phyloP scores from a whole-genome alignment of 192 early-diverging fungal genomes.

The Dimargaris cristalligena region DNA sequence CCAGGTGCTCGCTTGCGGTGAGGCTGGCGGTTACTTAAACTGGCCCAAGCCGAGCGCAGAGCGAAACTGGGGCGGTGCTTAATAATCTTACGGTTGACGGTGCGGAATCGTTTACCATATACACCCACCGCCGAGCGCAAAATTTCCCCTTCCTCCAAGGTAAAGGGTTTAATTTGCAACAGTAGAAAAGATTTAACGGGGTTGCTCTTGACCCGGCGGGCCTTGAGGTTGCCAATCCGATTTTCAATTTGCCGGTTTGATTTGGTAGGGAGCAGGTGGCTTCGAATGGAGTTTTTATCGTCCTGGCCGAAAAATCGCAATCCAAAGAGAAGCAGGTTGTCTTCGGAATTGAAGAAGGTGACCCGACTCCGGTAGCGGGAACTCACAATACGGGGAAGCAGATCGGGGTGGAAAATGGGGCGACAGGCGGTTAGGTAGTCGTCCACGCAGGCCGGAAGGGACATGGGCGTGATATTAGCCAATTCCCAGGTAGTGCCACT shows the following conservation, averaged over 20 bases:
- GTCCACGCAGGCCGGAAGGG: neutral
- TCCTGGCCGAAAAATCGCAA: constrained; percentile 30
- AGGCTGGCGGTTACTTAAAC: too few species aligned
- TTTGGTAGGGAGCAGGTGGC: constrained; percentile 31
- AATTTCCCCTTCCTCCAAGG: constrained; percentile 30
- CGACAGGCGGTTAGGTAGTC: neutral
- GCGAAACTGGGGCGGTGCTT: constrained; percentile 25
- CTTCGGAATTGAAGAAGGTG: constrained; percentile 26
- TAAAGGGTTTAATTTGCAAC: constrained; percentile 26
- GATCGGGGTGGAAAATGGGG: neutral
- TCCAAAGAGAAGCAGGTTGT: constrained; percentile 23
- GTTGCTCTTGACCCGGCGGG: constrained; percentile 20
- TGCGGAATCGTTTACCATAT: constrained; percentile 27
- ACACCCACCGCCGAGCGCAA: constrained; percentile 22
- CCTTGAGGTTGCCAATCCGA: constrained; percentile 26
- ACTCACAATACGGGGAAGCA: constrained; percentile 21
- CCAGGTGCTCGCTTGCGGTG: too few species aligned
- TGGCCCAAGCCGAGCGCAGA: constrained; percentile 23
- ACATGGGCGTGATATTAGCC: too few species aligned
- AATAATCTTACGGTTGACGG: constrained; percentile 21
- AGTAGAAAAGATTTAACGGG: constrained; percentile 28
- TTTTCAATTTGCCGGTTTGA: constrained; percentile 31
- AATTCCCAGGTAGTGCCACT: too few species aligned
- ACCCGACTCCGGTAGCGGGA: constrained; percentile 32
- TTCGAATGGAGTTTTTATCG: constrained; percentile 25